Evolutionary conservation across 805 yeast genomes (phyloP), one percentile per base, ranked within the genome.

Genomic region (Candida koratica): DNA sequence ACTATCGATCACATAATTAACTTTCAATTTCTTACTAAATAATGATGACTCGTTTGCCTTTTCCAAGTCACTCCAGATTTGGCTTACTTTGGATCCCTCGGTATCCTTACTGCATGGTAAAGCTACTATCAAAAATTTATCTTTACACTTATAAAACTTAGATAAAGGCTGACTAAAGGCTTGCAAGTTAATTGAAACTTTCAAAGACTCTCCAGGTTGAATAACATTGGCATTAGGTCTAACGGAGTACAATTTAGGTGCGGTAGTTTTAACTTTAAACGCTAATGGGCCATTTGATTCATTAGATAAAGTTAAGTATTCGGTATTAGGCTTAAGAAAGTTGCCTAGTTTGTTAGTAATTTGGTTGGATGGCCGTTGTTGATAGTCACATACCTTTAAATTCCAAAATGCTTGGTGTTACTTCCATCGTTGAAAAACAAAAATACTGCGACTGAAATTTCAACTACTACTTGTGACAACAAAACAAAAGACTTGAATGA

Each of bases 251-350:
- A 86, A 70, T 61, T 86, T 89, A 43, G 98, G 98, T 7, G 97
- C 97, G 5, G 98, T 93, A 30, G 98, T 90, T 67, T 90, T 93
- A 55, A 93, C 97, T 68, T 93, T 93, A 73, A 87, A 93, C 19
- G 96, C 96, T 51, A 77, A 63, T 29, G 80, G 70, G 20, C 78
- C 65, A 37, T 69, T 69, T 11, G 75, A 60, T 26, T 81, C 67
- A 49, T 79, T 81, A 60, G 71, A 57, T 45, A 80, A 70, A 29
- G 64, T 58, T 51, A 80, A 67, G 38, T 69, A 63, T 55, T 80
- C 82, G 12, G 93, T 81, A 28, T 81, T 74, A 47, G 83, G 79
- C 49, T 75, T 71, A 47, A 84, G 75, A 57, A 86, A 79, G 28
- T 94, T 87, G 42, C 89, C 94, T 82, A 47, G 5, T 7, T n/a